Evolutionary conservation across 140 eudicot genomes (phyloP).

Genomic region (Cichorium intybus): DNA sequence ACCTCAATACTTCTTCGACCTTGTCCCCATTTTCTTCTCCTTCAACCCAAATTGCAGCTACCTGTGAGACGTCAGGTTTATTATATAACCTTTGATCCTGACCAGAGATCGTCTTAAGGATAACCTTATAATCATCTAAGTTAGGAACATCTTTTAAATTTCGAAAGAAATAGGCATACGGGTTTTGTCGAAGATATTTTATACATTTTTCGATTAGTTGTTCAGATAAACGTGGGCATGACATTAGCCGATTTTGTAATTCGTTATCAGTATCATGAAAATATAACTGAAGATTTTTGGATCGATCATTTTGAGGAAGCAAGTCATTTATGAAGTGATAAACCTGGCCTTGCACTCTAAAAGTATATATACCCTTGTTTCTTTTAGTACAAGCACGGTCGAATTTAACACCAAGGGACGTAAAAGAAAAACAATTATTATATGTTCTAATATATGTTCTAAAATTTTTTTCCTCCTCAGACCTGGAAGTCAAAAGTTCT

Average conservation of each 20-base stretch:
- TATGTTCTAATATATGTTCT: neutral
- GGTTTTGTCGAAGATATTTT: neutral
- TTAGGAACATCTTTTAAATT: neutral
- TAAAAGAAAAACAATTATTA: neutral
- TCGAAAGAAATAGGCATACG: neutral
- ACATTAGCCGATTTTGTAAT: no score
- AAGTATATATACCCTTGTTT: neutral
- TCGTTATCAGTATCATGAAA: no score
- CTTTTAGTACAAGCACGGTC: neutral
- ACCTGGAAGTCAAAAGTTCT: neutral
- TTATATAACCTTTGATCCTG: constrained; percentile 1
- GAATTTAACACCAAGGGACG: neutral
- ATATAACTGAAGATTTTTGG: no score
- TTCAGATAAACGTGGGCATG: no score
- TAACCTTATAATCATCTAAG: neutral
- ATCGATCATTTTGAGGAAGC: no score
- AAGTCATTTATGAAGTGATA: no score
- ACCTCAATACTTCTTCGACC: neutral
- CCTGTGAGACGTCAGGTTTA: constrained; percentile 5
- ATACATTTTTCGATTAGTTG: no score
- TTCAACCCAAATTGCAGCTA: neutral
- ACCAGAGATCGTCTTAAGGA: neutral
- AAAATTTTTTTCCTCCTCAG: neutral
- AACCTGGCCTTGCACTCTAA: neutral
- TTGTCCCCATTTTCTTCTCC: neutral